A percentile compares a stretch with the other conserved stretches of the same genome.
These are phyloP conservation scores for Saturnispora hagleri DNA, from an alignment of 805 yeast genomes.

Conservation along the genomic window DNA sequence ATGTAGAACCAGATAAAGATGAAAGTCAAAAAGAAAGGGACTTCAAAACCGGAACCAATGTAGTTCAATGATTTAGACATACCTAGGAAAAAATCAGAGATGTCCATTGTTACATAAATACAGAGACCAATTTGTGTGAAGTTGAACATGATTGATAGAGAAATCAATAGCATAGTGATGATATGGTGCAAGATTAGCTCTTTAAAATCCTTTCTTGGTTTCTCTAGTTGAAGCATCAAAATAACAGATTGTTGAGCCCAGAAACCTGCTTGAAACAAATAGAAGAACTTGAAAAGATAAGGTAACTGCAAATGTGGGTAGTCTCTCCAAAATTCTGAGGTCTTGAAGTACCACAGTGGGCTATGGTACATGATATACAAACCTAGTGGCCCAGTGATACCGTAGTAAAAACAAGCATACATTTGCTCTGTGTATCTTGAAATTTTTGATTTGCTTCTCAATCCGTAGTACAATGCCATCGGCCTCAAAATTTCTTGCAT, in stretches of 20 bases:
- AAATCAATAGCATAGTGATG: slow-evolving; percentile 79
- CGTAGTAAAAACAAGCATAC: slow-evolving; percentile 74
- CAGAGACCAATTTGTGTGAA: slow-evolving; percentile 94
- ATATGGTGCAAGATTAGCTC: slow-evolving; percentile 92
- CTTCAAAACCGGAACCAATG: slow-evolving; percentile 55
- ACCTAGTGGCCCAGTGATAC: slow-evolving; percentile 77
- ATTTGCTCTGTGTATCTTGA: slow-evolving; percentile 90
- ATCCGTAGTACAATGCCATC: slow-evolving; percentile 45
- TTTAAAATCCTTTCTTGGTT: slow-evolving; percentile 87
- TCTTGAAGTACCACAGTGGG: slow-evolving; percentile 86
- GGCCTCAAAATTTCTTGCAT: slow-evolving; percentile 81
- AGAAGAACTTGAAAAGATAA: slow-evolving; percentile 65
- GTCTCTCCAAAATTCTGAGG: slow-evolving; percentile 64
- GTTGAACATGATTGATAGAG: slow-evolving; percentile 85
- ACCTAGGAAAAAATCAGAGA: slow-evolving; percentile 84
- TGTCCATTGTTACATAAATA: slow-evolving; percentile 90
- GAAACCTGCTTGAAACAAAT: slow-evolving; percentile 88
- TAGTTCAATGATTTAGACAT: slow-evolving; percentile 81
- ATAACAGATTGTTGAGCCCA: slow-evolving; percentile 96
- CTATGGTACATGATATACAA: slow-evolving; percentile 75
- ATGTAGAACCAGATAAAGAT: slow-evolving; percentile 73
- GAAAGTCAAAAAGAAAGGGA: slow-evolving; percentile 61
- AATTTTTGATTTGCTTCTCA: slow-evolving; percentile 46
- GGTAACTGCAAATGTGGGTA: slow-evolving; percentile 81
- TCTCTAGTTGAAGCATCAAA: slow-evolving; percentile 74